These are phyloP conservation scores for Plectosphaerella cucumerina DNA, from an alignment of 2,329 filamentous ascomycete genomes.

Conservation along the genomic window DNA sequence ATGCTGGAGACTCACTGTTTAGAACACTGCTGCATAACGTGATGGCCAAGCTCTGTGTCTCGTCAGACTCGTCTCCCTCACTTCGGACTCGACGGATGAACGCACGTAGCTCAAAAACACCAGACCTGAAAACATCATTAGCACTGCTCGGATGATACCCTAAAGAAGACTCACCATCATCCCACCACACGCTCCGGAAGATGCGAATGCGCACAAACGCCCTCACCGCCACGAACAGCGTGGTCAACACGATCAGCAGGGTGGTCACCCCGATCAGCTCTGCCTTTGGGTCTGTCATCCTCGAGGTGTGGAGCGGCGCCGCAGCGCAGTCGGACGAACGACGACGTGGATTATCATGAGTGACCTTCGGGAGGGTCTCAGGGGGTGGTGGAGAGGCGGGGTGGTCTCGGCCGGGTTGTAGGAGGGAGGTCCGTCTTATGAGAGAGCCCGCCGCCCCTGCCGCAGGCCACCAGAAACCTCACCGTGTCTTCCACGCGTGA, in stretches of 20 bases:
- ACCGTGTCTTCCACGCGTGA: no score
- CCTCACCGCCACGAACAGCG: slow-evolving; percentile 7
- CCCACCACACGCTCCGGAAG: slow-evolving; percentile 10
- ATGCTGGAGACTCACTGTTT: slow-evolving; percentile 4
- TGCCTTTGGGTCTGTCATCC: slow-evolving; percentile 10
- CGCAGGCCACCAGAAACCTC: no score
- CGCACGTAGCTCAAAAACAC: slow-evolving; percentile 11
- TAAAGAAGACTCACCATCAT: slow-evolving; percentile 8
- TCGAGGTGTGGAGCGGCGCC: background rate
- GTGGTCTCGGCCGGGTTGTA: no score
- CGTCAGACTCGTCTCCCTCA: background rate
- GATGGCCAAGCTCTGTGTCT: slow-evolving; percentile 8
- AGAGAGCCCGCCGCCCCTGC: no score
- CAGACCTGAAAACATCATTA: slow-evolving; percentile 6
- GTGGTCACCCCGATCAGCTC: slow-evolving; percentile 9
- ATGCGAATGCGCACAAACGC: slow-evolving; percentile 9
- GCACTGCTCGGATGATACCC: background rate
- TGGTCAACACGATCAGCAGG: slow-evolving; percentile 8
- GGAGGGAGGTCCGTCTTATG: no score
- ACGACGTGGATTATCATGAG: no score
- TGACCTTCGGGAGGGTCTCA: no score
- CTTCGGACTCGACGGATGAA: background rate
- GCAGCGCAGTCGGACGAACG: no score
- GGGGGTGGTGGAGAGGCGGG: no score
- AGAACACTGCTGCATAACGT: slow-evolving; percentile 11